Conservation (phyloP, 805 yeast genomes). For the Teunomyces cretensis region DNA sequence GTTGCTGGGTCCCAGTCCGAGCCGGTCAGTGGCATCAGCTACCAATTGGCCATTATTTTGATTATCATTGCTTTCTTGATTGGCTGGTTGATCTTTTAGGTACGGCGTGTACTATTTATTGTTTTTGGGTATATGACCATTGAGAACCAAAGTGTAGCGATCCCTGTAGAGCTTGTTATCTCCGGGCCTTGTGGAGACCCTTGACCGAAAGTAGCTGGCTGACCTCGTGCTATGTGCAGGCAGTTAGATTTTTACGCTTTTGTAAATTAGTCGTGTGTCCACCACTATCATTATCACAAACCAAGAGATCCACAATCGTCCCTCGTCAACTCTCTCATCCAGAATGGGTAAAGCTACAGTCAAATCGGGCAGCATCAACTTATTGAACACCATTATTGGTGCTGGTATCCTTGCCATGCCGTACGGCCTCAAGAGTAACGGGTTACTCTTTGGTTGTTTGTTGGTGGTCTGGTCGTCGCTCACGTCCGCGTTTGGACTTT, state of each 20-base stretch:
- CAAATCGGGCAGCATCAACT: conserved; percentile 44
- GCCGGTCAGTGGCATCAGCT: conserved; percentile 50
- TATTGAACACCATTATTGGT: conserved; percentile 76
- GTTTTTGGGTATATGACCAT: neutral
- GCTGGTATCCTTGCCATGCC: conserved; percentile 81
- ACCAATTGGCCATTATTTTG: conserved; percentile 51
- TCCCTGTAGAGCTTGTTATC: no score
- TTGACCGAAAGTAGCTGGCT: no score
- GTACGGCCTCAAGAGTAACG: conserved; percentile 67
- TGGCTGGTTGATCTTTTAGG: conserved; percentile 71
- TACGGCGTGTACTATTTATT: neutral
- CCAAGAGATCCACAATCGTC: neutral
- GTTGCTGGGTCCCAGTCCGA: conserved; percentile 13
- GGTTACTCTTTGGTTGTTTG: conserved; percentile 55
- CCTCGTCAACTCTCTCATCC: neutral
- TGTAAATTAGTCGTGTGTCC: neutral
- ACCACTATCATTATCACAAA: neutral
- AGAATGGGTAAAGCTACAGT: conserved; percentile 17
- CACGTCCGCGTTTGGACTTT: conserved; percentile 68
- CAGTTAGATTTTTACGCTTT: no score
- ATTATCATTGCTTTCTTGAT: conserved; percentile 54
- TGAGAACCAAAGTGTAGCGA: neutral
- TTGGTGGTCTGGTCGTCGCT: conserved; percentile 61
- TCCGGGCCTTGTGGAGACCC: no score
- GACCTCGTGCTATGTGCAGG: neutral